Percentiles rank a stretch among this genome's conserved stretches.
phyloP scores from a whole-genome alignment of 2,329 filamentous ascomycete species.

The Penicillium sp. region DNA sequence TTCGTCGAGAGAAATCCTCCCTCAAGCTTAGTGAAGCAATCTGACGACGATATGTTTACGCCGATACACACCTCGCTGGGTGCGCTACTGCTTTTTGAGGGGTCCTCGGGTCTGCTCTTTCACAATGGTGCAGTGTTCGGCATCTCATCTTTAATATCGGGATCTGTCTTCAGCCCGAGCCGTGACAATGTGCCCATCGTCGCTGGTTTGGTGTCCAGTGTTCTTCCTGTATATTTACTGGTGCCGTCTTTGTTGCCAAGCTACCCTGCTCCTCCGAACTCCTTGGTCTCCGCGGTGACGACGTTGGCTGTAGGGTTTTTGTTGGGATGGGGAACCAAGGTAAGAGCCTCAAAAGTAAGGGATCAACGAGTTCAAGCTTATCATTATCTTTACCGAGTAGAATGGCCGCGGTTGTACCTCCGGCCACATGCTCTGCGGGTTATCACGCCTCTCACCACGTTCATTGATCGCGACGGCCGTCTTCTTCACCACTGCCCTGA shows the following conservation, averaged over 20 bases:
- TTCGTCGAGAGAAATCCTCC: not conserved
- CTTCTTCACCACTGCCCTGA: conserved; percentile 46
- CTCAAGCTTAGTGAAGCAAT: not conserved
- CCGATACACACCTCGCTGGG: conserved; percentile 53
- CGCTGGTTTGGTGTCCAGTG: conserved; percentile 47
- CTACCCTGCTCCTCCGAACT: conserved; percentile 40
- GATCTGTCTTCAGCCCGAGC: conserved; percentile 41
- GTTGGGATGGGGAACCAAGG: conserved; percentile 55
- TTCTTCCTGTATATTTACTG: conserved; percentile 41
- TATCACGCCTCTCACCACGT: conserved; percentile 50
- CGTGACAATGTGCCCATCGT: conserved; percentile 47
- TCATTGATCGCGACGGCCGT: conserved; percentile 48
- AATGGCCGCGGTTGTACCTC: conserved; percentile 53
- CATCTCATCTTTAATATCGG: conserved; percentile 49
- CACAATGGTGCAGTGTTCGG: conserved; percentile 54
- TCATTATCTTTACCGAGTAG: conserved; percentile 24
- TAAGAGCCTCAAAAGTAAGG: conserved; percentile 21
- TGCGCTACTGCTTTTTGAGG: conserved; percentile 51
- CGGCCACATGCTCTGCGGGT: conserved; percentile 56
- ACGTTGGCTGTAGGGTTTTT: conserved; percentile 45
- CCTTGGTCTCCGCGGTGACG: conserved; percentile 35
- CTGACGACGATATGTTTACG: conserved; percentile 47
- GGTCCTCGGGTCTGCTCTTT: conserved; percentile 50
- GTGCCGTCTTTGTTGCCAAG: conserved; percentile 47
- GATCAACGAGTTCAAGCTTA: not conserved